These are phyloP conservation scores for Kickxella alabastrina DNA, from an alignment of 192 early-diverging fungal genomes.

Conservation along the genomic window DNA sequence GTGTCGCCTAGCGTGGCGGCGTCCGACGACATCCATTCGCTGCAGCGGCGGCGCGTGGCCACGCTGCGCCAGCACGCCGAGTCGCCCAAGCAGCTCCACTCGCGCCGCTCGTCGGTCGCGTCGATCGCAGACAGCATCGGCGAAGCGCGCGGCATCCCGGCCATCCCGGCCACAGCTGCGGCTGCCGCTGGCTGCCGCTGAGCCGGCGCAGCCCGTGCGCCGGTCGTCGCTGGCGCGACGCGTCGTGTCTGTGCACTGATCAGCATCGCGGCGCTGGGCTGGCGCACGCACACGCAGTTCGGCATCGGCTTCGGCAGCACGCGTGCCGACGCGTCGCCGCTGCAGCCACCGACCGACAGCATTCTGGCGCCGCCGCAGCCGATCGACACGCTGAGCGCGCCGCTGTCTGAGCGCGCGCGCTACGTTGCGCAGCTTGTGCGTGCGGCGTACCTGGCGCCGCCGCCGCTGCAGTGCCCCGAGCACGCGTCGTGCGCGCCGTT, in stretches of 20 bases:
- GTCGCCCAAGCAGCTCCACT: constrained; percentile 14
- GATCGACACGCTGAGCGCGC: neutral
- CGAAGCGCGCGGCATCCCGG: constrained; percentile 34
- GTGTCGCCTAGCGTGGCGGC: constrained; percentile 14
- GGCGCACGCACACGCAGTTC: constrained; percentile 41
- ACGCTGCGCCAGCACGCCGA: constrained; percentile 41
- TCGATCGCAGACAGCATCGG: constrained; percentile 21
- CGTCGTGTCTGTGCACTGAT: constrained; percentile 9
- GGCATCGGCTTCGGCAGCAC: constrained; percentile 36
- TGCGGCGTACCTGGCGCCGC: constrained; percentile 17
- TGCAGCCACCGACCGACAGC: constrained; percentile 19
- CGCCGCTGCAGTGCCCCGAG: constrained; percentile 38
- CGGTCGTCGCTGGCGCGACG: constrained; percentile 16
- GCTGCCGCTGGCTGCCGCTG: neutral
- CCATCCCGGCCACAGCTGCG: constrained; percentile 12
- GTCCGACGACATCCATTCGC: constrained; percentile 19
- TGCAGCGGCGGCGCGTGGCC: constrained; percentile 48
- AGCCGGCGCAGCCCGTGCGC: neutral
- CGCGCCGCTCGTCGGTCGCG: constrained; percentile 42
- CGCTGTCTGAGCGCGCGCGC: constrained; percentile 10
- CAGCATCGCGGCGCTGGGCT: constrained; percentile 9
- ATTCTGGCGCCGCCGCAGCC: constrained; percentile 9
- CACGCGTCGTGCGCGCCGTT: constrained; percentile 42
- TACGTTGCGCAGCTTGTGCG: constrained; percentile 18
- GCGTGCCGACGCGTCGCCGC: constrained; percentile 20